Conservation (phyloP, 2,329 filamentous ascomycete genomes). For the Diaporthe sp. region DNA sequence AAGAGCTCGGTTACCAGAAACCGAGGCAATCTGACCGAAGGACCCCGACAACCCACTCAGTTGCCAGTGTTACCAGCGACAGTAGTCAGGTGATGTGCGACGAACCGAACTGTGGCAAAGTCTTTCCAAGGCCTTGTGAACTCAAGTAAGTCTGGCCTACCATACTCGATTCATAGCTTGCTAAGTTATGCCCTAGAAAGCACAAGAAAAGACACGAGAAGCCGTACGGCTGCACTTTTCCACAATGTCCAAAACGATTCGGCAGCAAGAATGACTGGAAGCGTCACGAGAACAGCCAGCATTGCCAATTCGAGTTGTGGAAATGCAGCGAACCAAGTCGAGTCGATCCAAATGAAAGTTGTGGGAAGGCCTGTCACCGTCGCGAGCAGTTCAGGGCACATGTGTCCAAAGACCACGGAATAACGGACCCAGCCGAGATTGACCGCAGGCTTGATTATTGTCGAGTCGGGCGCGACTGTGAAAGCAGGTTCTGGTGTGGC, state of each 20-base stretch:
- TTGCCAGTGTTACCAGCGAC: constrained; percentile 14
- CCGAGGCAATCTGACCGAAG: constrained; percentile 35
- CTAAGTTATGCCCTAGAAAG: constrained; percentile 69
- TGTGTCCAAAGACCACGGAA: constrained; percentile 65
- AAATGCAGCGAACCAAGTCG: constrained; percentile 67
- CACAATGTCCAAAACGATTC: constrained; percentile 78
- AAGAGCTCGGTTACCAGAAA: constrained; percentile 45
- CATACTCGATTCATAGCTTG: neutral
- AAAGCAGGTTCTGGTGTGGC: constrained; percentile 86
- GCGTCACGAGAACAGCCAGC: constrained; percentile 86
- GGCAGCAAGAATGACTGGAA: constrained; percentile 98
- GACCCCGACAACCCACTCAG: constrained; percentile 42
- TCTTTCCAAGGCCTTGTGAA: constrained; percentile 66
- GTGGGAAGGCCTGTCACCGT: constrained; percentile 71
- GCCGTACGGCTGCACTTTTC: constrained; percentile 86
- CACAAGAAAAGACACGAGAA: constrained; percentile 85
- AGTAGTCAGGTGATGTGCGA: constrained; percentile 41
- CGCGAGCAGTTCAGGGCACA: constrained; percentile 73
- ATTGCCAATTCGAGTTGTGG: constrained; percentile 80
- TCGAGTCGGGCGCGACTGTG: constrained; percentile 74
- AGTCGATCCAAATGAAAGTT: constrained; percentile 52
- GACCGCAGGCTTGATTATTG: constrained; percentile 64
- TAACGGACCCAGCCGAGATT: constrained; percentile 49
- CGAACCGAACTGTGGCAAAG: constrained; percentile 57
- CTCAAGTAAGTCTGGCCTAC: constrained; percentile 62